Percentiles rank a stretch among this genome's conserved stretches.
Conservation (phyloP, 345 rosid species). For the Gossypium mustelinum region DNA sequence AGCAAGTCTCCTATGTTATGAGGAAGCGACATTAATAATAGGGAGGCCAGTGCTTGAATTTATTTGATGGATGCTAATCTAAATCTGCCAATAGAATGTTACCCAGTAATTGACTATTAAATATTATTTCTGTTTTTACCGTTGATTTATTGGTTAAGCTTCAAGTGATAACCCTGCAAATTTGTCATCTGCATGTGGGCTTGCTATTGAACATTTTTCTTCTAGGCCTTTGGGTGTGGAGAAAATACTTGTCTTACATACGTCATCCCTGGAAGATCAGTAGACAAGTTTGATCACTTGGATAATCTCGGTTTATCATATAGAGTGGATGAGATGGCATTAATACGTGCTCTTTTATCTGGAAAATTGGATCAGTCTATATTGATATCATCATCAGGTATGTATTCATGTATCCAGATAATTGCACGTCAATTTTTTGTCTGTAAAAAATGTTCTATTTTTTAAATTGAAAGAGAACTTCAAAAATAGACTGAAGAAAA, state of each 20-base stretch:
- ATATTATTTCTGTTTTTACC: background rate
- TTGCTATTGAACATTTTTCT: constrained; percentile 11
- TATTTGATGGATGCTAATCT: background rate
- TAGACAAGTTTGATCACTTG: constrained; percentile 37
- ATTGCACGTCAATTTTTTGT: background rate
- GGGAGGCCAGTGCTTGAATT: background rate
- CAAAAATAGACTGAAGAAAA: background rate
- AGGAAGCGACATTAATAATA: background rate
- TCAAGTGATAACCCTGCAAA: constrained; percentile 1
- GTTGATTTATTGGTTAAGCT: constrained; percentile 1
- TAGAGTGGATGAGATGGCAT: constrained; percentile 64
- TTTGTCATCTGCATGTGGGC: background rate
- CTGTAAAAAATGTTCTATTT: background rate
- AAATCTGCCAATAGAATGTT: background rate
- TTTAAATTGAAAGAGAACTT: background rate
- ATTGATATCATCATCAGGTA: constrained; percentile 62
- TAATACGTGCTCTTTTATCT: constrained; percentile 60
- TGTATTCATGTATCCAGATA: constrained; percentile 5
- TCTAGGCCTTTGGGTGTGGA: constrained; percentile 46
- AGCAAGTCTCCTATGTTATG: background rate
- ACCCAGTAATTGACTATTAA: background rate
- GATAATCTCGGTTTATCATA: constrained; percentile 49
- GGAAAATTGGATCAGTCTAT: constrained; percentile 57
- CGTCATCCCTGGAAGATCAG: constrained; percentile 55
- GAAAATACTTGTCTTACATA: constrained; percentile 40